A percentile compares a stretch with the other conserved stretches of the same genome.
These are phyloP conservation scores for Physcomitrium patens DNA, from an alignment of 225 moss, liverwort and hornwort species.

Conservation along the genomic window DNA sequence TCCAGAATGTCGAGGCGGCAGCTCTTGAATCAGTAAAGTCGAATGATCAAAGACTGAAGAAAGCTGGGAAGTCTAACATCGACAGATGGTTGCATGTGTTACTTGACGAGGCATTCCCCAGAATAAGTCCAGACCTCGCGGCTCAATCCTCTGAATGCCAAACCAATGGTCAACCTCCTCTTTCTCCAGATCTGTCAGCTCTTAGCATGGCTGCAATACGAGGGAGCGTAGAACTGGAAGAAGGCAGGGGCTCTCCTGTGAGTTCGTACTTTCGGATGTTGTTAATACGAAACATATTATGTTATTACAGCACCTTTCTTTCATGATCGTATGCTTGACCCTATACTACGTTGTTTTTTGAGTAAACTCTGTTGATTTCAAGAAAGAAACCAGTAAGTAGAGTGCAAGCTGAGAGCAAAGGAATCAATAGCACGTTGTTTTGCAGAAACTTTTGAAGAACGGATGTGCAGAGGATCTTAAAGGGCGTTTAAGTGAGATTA, in stretches of 20 bases:
- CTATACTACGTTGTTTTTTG: too few species aligned
- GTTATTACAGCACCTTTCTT: background rate
- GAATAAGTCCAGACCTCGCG: slow-evolving; percentile 41
- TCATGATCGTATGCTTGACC: background rate
- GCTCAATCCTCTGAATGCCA: background rate
- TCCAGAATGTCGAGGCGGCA: slow-evolving; percentile 47
- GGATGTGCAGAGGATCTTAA: slow-evolving; percentile 50
- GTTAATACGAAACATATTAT: background rate
- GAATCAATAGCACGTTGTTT: background rate
- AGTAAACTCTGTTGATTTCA: too few species aligned
- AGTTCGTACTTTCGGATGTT: slow-evolving; percentile 14
- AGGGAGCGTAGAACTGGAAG: slow-evolving; percentile 64
- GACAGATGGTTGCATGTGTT: slow-evolving; percentile 78
- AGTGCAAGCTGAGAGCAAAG: background rate
- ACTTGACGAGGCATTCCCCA: slow-evolving; percentile 60
- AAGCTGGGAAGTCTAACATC: slow-evolving; percentile 70
- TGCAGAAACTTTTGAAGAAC: slow-evolving; percentile 54
- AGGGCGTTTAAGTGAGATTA: slow-evolving; percentile 51
- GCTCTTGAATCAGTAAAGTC: slow-evolving; percentile 34
- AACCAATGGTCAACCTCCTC: slow-evolving; percentile 50
- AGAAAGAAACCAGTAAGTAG: background rate
- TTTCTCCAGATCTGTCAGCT: slow-evolving; percentile 60
- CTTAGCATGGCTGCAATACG: slow-evolving; percentile 62
- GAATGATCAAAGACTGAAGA: slow-evolving; percentile 57
- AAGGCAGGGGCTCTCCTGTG: slow-evolving; percentile 44